These are phyloP conservation scores for Evernia prunastri DNA, from an alignment of 495 filamentous ascomycete species.

Conservation along the genomic window DNA sequence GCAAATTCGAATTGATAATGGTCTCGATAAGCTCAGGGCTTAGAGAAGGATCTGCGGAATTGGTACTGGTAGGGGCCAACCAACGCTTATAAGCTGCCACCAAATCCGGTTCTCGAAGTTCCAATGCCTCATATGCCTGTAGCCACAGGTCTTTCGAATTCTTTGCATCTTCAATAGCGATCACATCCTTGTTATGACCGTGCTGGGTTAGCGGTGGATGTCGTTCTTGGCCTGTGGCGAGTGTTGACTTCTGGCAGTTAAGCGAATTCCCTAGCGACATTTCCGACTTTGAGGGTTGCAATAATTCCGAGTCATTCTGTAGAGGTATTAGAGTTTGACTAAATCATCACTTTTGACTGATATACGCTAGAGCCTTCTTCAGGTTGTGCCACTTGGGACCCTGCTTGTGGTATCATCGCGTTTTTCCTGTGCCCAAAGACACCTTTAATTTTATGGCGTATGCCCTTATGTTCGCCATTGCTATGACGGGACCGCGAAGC, in stretches of 20 bases:
- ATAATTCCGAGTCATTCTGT: slow-evolving; percentile 7
- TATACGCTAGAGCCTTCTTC: slow-evolving; percentile 7
- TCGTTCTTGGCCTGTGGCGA: too few species aligned
- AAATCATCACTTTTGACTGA: slow-evolving; percentile 1
- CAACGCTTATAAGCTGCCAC: slow-evolving; percentile 20
- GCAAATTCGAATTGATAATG: slow-evolving; percentile 21
- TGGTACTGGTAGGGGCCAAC: slow-evolving; percentile 5
- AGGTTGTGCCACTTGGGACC: slow-evolving; percentile 4
- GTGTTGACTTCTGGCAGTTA: too few species aligned
- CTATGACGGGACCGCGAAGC: neutral
- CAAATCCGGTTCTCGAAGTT: slow-evolving; percentile 22
- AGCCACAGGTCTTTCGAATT: slow-evolving; percentile 22
- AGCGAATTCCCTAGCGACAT: too few species aligned
- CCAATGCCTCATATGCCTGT: slow-evolving; percentile 22
- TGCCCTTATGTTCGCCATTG: neutral
- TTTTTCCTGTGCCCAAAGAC: slow-evolving; percentile 3
- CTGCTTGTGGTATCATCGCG: neutral
- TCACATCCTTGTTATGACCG: slow-evolving; percentile 2
- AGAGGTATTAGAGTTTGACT: slow-evolving; percentile 5
- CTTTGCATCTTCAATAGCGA: slow-evolving; percentile 3
- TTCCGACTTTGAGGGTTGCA: neutral
- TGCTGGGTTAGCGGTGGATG: neutral
- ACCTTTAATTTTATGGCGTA: neutral
- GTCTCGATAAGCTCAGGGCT: slow-evolving; percentile 9
- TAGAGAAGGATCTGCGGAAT: slow-evolving; percentile 3